Conservation (phyloP, 257 asterid species). For the Capsicum baccatum region DNA sequence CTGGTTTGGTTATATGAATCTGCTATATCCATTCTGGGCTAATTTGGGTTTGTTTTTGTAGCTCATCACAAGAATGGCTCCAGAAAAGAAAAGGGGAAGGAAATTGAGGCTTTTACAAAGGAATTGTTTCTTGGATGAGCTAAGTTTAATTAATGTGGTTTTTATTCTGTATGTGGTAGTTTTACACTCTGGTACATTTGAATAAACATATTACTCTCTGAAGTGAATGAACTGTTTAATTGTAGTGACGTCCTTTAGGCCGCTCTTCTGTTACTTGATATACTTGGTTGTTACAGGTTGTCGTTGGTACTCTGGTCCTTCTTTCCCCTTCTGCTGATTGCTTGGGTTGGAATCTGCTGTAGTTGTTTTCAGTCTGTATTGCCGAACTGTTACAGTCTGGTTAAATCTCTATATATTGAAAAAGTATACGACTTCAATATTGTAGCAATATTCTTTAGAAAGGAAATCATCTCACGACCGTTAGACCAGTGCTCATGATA, state of each 20-base stretch:
- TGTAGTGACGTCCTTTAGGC: background rate
- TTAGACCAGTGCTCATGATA: background rate
- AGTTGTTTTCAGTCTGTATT: background rate
- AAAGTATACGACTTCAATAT: background rate
- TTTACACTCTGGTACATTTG: background rate
- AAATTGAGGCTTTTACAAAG: background rate
- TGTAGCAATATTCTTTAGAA: background rate
- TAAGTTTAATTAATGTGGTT: background rate
- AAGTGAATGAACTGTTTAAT: background rate
- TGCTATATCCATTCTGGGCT: background rate
- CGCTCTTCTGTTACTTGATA: background rate
- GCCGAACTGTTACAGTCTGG: background rate
- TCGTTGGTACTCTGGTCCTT: background rate
- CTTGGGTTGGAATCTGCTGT: background rate
- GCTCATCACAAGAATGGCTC: background rate
- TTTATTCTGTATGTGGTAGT: background rate
- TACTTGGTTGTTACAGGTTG: background rate
- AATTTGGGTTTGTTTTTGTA: background rate
- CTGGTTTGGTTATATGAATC: background rate
- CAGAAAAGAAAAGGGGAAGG: background rate
- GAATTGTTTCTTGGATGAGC: conserved; percentile 9
- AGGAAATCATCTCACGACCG: background rate
- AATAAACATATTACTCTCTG: background rate
- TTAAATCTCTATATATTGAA: conserved; percentile 4
- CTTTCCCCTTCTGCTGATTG: background rate